phyloP scores from a whole-genome alignment of 495 filamentous ascomycete genomes.

The Hypoxylon perforatum region DNA sequence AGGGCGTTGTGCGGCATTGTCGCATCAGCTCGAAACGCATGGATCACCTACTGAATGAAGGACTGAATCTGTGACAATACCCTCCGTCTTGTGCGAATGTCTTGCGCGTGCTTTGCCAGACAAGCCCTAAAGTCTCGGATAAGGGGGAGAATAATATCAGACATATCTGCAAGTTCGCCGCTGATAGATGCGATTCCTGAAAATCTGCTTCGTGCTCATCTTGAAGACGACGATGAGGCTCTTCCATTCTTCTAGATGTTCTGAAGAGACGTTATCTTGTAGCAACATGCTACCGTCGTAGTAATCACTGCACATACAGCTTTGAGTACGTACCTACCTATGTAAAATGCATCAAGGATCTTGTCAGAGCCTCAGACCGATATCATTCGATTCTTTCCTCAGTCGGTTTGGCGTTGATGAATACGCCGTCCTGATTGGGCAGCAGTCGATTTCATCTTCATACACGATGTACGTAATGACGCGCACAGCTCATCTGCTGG shows the following conservation, averaged over 20 bases:
- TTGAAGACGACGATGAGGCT: slow-evolving; percentile 8
- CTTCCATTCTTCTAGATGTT: slow-evolving; percentile 17
- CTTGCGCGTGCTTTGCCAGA: not conserved
- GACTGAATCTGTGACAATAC: slow-evolving; percentile 10
- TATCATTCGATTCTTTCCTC: slow-evolving; percentile 39
- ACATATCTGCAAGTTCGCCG: not conserved
- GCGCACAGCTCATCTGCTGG: slow-evolving; percentile 19
- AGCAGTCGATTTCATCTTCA: slow-evolving; percentile 8
- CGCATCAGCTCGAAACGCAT: slow-evolving; percentile 37
- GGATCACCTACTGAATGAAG: slow-evolving; percentile 31
- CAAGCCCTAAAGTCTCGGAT: not conserved
- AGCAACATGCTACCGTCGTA: slow-evolving; percentile 3
- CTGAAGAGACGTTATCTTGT: not conserved
- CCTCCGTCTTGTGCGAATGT: slow-evolving; percentile 5
- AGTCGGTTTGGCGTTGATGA: slow-evolving; percentile 32
- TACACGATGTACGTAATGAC: slow-evolving; percentile 18
- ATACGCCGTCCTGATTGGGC: slow-evolving; percentile 31
- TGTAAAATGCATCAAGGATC: slow-evolving; percentile 18
- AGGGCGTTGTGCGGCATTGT: slow-evolving; percentile 35
- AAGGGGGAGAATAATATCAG: not conserved
- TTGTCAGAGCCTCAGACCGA: slow-evolving; percentile 42
- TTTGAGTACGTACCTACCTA: slow-evolving; percentile 18
- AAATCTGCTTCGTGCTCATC: not conserved
- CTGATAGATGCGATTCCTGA: not conserved
- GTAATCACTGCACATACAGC: slow-evolving; percentile 7